Evolutionary conservation across 148 eudicot genomes (phyloP), one percentile per base, ranked within the genome.

Genomic region (Spergularia marina): DNA sequence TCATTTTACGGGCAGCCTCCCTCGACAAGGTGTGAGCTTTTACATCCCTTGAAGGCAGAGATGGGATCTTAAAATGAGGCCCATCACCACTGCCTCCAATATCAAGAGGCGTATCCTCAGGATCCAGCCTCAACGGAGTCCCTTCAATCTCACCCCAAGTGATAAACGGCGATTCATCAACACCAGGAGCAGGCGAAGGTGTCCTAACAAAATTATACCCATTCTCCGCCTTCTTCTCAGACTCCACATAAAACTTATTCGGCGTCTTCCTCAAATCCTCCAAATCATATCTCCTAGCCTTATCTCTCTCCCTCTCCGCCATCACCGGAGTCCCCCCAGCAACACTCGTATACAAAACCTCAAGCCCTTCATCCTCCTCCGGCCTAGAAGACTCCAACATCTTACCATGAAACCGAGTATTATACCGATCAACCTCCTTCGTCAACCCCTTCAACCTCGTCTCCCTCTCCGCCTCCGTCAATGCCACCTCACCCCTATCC

Each of bases 61-160:
- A 71, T 6, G 94, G 97, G 40, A 94, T 94, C 71, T 91, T 94
- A 58, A 91, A 94, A 79, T 90, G 97, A 16, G 98, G 89, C 52
- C 98, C 92, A 47, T 91, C 87, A 67, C 92, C 92, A 86, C 87
- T 88, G 47, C 98, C 97, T 23, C 98, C 98, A 36, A 94, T 94
- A 69, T 91, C 93, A 77, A 90, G 83, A 5, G 98, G 98, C 0
- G 98, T 94, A 65, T 94, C 98, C 84, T 94, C 98, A 1, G 80
- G 21, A n/a, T 94, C 98, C 75, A 94, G 80, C 73, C 98, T 88
- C 80, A 94, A 71, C 9, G 98, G 98, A 0, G 98, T 94, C 39
- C 98, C 98, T 72, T 94, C 98, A 75, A 94, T 91, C 80, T 94
- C 98, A 77, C 98, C 98, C 98, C 98, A 94, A 6, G 98, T 94